Conservation (phyloP, 1,284 basidiomycete species). For the Apiotrichum siamense region DNA sequence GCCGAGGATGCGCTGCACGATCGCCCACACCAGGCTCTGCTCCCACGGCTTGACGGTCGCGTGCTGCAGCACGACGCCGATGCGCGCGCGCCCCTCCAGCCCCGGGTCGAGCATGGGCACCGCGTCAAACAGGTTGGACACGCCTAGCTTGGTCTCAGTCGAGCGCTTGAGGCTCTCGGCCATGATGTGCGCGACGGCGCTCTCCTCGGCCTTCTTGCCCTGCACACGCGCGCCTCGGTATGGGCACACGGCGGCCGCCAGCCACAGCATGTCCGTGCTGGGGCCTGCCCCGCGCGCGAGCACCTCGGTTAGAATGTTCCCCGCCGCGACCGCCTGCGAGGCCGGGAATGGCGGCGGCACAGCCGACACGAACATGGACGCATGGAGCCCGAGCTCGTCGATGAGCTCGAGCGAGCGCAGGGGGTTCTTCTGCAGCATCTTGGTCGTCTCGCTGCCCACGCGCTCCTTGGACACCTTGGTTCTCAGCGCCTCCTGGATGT, state of each 20-base stretch:
- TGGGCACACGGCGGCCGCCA: constrained; percentile 64
- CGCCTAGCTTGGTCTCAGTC: constrained; percentile 67
- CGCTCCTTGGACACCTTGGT: constrained; percentile 81
- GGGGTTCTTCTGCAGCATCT: constrained; percentile 79
- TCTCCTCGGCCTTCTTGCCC: constrained; percentile 57
- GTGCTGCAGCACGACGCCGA: constrained; percentile 31
- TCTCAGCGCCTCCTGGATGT: constrained; percentile 68
- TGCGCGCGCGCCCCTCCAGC: constrained; percentile 49
- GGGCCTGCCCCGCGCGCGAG: constrained; percentile 31
- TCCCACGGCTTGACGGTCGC: constrained; percentile 53
- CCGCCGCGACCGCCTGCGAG: constrained; percentile 54
- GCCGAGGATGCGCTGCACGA: constrained; percentile 63
- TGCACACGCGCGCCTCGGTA: constrained; percentile 60
- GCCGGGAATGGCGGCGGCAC: constrained; percentile 44
- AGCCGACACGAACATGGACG: constrained; percentile 57
- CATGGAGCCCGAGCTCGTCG: constrained; percentile 61
- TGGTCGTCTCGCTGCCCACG: constrained; percentile 81
- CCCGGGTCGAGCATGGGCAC: constrained; percentile 52
- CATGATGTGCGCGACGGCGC: constrained; percentile 62
- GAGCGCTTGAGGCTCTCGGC: constrained; percentile 79
- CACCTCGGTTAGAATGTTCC: constrained; percentile 57
- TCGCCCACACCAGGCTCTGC: constrained; percentile 64
- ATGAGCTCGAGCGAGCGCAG: constrained; percentile 68
- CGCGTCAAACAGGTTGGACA: constrained; percentile 63
- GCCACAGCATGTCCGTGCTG: constrained; percentile 52